These are phyloP conservation scores for Kwoniella pini DNA, from an alignment of 768 basidiomycete genomes.

Conservation along the genomic window DNA sequence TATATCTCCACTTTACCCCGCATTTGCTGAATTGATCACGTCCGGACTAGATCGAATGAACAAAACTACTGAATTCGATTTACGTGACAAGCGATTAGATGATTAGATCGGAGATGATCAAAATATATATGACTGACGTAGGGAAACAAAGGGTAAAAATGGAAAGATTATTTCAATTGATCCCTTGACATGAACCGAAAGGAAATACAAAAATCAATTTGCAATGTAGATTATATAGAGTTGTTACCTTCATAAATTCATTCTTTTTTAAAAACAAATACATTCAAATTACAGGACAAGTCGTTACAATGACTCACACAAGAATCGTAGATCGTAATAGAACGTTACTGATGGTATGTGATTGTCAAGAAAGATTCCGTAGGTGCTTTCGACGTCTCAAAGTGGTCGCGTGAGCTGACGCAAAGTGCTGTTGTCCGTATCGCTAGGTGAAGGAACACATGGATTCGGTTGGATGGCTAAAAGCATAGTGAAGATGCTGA, in stretches of 20 bases:
- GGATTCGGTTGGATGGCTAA: constrained; percentile 70
- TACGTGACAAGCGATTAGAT: no score
- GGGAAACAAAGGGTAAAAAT: no score
- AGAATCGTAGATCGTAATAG: constrained; percentile 10
- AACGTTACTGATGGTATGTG: constrained; percentile 73
- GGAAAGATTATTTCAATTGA: no score
- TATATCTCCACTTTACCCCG: neutral
- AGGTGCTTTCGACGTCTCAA: constrained; percentile 31
- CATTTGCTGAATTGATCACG: neutral
- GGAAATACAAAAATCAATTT: no score
- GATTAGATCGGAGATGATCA: no score
- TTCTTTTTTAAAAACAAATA: no score
- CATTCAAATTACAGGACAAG: no score
- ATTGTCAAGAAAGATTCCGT: constrained; percentile 78
- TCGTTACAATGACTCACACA: neutral
- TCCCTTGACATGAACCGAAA: no score
- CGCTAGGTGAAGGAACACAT: constrained; percentile 59
- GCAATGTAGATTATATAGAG: no score
- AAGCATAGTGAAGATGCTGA: constrained; percentile 75
- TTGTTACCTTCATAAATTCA: no score
- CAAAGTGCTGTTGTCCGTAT: neutral
- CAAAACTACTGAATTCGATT: neutral
- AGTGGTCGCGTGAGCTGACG: constrained; percentile 3
- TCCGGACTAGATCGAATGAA: neutral
- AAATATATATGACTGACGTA: no score